Base-by-base conservation (phyloP, 768 basidiomycete species). In the Tricholomella constricta region DNA sequence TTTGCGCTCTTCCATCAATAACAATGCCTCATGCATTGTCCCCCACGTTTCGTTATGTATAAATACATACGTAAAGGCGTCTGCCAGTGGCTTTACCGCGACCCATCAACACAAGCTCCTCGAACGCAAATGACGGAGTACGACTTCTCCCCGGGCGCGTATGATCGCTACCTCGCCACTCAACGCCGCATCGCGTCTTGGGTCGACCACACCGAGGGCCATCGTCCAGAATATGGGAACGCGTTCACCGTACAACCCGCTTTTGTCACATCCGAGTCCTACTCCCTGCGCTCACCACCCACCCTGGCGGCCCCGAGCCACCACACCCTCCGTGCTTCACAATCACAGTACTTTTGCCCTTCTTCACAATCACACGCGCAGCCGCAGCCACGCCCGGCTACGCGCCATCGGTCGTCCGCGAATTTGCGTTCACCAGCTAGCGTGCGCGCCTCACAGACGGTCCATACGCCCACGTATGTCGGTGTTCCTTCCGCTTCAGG, bases 91-190 rank as follows among this genome's bases (percentile, higher is more conserved):
- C 31, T 2, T 19, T 17, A 41, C 37, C 17, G n/a, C 12, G 27
- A 19, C 5, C 11, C 26, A 17, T 10, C 17, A 10, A 6, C 26
- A 14, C 23, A 11, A 20, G n/a, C n/a, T 2, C 27, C 17, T 26
- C 17, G 8, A 34, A 20, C 26, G n/a, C 12, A 26, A 34, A 78
- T 78, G 77, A 78, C 77, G 7, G 77, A 78, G 58, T 78, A 79
- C 69, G 77, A 78, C 67, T 78, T 72, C 59, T 78, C 77, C 32
- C 77, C 77, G 15, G 78, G 74, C 52, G 77, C 78, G 10, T 74
- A 74, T 58, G 72, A 78, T 45, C 74, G 69, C 3, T 69, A 74
- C 52, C 15, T 73, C 34, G 75, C 72, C 11, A 74, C 72, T 11
- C 75, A 74, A 54, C 27, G 60, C 46, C 72, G 77, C 56, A 73